Base-by-base conservation (phyloP, 352 stramenopile genomes). In the Globisporangium viniferum region DNA sequence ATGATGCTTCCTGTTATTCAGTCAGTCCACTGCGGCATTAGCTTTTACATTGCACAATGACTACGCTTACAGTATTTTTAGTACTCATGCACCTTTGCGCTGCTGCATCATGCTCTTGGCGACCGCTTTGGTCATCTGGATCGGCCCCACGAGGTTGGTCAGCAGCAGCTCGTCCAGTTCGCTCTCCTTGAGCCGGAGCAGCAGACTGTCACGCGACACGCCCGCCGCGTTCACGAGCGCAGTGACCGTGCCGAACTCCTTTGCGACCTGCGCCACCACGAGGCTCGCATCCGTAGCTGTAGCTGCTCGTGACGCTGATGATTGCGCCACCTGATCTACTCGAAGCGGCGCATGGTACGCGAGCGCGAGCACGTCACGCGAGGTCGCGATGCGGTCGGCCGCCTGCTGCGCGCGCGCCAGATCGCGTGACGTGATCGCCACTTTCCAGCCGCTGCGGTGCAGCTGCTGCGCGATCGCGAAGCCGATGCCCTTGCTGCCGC, bases 211-310 rank as follows among this genome's bases (percentile, higher is more conserved):
- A 53, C 84, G 81, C 18, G 84, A 88, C 29, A 89, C 72, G 0
- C 88, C 88, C 0, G 88, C 88, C 20, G 83, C 83, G 65, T 93
- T 95, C 29, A 95, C 81, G 8, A 95, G 88, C 54, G 83, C 76
- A 3, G 70, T 79, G 20, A 92, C 70, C 3, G 67, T 61, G 0
- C 86, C 86, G 2, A 88, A 39, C 12, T 76, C 62, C 9, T 76
- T 57, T 0, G 70, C 57, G 3, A 92, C 78, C 36, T 89, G 73
- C 24, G 73, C 54, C 20, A 93, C 83, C 3, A 90, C 44, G 7
- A 67, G 54, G 7, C 70, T 63, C 2, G 81, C 78, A 56, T 79
- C 31, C 9, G 63, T 51, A 41, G 29, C 55, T 54, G 20, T 63
- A 57, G 31, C n/a, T 24, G 24, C 2, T 35, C 22, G 33, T 20